Evolutionary conservation across 148 eudicot genomes (phyloP).

Genomic region (Silene uniflora): DNA sequence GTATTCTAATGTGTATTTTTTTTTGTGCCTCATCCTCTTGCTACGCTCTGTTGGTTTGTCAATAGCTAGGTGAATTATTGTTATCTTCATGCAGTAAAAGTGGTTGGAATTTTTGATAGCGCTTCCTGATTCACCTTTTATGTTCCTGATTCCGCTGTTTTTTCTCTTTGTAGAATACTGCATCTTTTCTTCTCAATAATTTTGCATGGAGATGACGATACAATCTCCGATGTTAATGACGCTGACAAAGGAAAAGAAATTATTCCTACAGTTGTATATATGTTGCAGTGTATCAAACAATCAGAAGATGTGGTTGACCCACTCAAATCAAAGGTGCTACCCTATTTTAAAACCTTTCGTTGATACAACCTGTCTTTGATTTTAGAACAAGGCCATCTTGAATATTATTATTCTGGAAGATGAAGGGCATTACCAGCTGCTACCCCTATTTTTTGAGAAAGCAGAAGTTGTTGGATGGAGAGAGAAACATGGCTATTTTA

Average conservation of each 20-base stretch:
- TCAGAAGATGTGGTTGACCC: slow-evolving; percentile 76
- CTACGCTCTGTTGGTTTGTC: not conserved
- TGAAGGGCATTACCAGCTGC: not conserved
- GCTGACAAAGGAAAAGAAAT: slow-evolving; percentile 47
- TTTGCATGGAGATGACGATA: slow-evolving; percentile 70
- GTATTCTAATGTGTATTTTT: no score
- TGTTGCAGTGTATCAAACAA: slow-evolving; percentile 54
- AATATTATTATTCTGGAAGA: not conserved
- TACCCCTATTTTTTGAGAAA: not conserved
- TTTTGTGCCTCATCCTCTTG: not conserved
- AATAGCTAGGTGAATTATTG: not conserved
- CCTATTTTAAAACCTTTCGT: no score
- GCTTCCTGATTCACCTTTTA: not conserved
- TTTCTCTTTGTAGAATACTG: slow-evolving; percentile 53
- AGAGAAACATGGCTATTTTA: not conserved
- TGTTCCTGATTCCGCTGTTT: not conserved
- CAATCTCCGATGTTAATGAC: slow-evolving; percentile 43
- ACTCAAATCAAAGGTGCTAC: slow-evolving; percentile 65
- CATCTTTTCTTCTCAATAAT: slow-evolving; percentile 80
- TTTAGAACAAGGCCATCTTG: not conserved
- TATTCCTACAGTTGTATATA: slow-evolving; percentile 41
- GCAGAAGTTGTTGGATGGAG: not conserved
- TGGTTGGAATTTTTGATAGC: not conserved
- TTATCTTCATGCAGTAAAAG: not conserved
- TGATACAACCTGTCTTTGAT: not conserved